A percentile compares a stretch with the other conserved stretches of the same genome.
These are phyloP conservation scores for Saccharum spontaneum DNA, from an alignment of 176 grass and related monocot species.

Conservation along the genomic window DNA sequence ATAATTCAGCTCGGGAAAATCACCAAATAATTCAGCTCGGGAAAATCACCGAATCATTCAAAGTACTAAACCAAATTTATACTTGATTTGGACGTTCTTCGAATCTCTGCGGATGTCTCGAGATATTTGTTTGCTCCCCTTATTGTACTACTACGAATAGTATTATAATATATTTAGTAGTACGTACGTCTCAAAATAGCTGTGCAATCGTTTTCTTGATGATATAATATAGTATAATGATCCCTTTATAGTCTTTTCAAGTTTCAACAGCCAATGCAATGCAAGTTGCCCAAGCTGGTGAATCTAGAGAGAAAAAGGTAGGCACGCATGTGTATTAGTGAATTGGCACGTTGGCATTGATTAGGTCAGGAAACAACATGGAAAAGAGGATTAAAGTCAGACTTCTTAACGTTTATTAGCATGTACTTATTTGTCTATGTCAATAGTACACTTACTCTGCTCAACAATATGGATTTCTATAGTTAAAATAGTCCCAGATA, in stretches of 20 bases:
- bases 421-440: neutral
- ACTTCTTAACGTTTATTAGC: neutral
- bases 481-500: no score
- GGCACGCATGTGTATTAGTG: neutral
- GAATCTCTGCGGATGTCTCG: neutral
- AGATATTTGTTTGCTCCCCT: neutral
- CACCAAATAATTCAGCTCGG: neutral
- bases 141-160: neutral
- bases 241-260: neutral
- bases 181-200: neutral
- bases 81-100: neutral
- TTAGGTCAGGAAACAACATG: neutral
- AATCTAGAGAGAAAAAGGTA: neutral
- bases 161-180: neutral
- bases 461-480: no score
- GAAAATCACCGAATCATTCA: neutral
- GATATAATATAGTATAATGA: neutral
- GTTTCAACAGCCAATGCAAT: neutral
- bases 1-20: neutral
- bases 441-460: no score
- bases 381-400: neutral
- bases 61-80: no score
- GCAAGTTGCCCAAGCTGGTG: neutral
- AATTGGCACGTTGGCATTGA: neutral
- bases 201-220: neutral